phyloP scores from a whole-genome alignment of 192 early-diverging fungal species.

The Podila minutissima region DNA sequence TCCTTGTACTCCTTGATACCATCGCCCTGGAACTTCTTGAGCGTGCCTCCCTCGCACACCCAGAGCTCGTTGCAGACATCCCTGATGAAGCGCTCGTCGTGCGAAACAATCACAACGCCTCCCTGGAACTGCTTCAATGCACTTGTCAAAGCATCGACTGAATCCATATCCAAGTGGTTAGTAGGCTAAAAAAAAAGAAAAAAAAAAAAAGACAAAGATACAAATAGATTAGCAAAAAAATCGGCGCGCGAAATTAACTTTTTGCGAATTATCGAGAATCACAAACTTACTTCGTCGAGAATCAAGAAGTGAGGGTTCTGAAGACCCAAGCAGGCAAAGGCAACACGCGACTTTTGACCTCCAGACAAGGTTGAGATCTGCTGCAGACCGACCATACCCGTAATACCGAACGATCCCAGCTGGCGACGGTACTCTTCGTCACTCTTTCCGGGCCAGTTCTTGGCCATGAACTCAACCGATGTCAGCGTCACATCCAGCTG shows the following conservation, averaged over 20 bases:
- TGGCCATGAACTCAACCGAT: constrained; percentile 89
- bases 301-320: constrained; percentile 93
- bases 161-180: constrained; percentile 90
- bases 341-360: constrained; percentile 96
- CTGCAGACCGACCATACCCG: constrained; percentile 95
- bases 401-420: constrained; percentile 94
- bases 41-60: constrained; percentile 89
- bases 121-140: constrained; percentile 91
- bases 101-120: constrained; percentile 95
- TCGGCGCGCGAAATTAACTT: background rate
- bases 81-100: constrained; percentile 97
- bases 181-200: constrained; percentile 74
- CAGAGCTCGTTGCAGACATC: constrained; percentile 89
- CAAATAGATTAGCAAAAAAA: background rate
- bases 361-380: constrained; percentile 94
- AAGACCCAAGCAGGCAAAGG: constrained; percentile 95
- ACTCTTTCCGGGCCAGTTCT: constrained; percentile 87
- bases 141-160: constrained; percentile 92
- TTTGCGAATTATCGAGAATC: constrained; percentile 60
- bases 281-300: constrained; percentile 89
- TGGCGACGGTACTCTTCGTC: constrained; percentile 98
- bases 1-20: constrained; percentile 87
- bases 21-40: constrained; percentile 87
- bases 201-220: constrained; percentile 19
- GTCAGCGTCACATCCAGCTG: constrained; percentile 89